Evolutionary conservation across 164 flowering plant species (phyloP).

Genomic region (Nymphaea thermarum): DNA sequence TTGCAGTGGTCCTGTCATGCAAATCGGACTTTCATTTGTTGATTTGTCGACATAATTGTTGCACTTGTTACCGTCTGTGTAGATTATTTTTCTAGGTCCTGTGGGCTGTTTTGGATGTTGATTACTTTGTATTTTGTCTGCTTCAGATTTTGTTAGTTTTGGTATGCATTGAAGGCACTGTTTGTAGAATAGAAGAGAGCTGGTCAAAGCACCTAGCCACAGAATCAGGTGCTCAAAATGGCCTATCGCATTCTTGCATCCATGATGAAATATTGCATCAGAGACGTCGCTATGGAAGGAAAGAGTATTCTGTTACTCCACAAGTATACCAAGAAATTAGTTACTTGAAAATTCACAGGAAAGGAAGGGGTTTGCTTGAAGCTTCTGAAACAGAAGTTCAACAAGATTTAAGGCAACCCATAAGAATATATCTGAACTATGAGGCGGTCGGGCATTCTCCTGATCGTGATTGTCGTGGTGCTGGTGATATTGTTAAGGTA

Average conservation of each 20-base stretch:
- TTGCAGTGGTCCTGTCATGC: neutral
- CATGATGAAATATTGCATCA: slow-evolving; percentile 94
- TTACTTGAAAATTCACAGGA: slow-evolving; percentile 20
- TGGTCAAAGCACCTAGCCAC: slow-evolving; percentile 16
- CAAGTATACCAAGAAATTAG: slow-evolving; percentile 58
- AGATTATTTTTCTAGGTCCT: neutral
- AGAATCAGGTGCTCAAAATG: slow-evolving; percentile 26
- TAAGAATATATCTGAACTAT: slow-evolving; percentile 90
- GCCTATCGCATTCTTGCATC: slow-evolving; percentile 83
- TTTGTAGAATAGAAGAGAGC: neutral
- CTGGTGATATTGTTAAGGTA: slow-evolving; percentile 89
- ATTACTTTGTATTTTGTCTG: slow-evolving; percentile 2
- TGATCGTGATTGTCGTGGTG: slow-evolving; percentile 83
- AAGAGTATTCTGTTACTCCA: slow-evolving; percentile 81
- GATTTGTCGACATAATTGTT: neutral
- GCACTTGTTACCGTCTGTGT: neutral
- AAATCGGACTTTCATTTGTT: neutral
- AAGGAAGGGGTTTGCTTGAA: slow-evolving; percentile 67
- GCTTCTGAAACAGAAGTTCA: slow-evolving; percentile 17
- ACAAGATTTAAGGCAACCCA: slow-evolving; percentile 51
- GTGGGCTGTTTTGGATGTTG: neutral
- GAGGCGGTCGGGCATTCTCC: slow-evolving; percentile 98
- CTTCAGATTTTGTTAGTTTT: slow-evolving; percentile 44
- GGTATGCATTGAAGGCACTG: slow-evolving; percentile 24
- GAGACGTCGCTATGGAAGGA: slow-evolving; percentile 71